phyloP scores from a whole-genome alignment of 2,329 filamentous ascomycete species.

The Cadophora luteo-olivacea region DNA sequence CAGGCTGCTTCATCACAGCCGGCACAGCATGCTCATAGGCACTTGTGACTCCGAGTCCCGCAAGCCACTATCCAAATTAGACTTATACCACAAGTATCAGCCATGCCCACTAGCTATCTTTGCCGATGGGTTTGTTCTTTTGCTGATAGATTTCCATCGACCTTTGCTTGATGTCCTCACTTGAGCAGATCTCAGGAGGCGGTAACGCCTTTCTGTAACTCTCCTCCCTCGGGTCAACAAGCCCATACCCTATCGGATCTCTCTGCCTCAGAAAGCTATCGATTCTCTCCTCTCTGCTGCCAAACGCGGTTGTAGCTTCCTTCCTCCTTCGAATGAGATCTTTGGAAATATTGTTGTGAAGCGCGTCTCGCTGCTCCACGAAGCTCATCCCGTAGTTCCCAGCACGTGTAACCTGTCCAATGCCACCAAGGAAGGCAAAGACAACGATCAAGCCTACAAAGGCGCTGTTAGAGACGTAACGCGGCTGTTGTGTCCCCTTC shows the following conservation, averaged over 20 bases:
- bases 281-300: constrained; percentile 70
- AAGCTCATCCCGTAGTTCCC: constrained; percentile 66
- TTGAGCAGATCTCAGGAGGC: constrained; percentile 52
- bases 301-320: constrained; percentile 57
- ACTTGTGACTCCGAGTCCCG: not conserved
- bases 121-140: constrained; percentile 22
- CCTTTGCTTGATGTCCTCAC: constrained; percentile 46
- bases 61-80: constrained; percentile 3
- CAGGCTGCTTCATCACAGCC: not conserved
- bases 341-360: constrained; percentile 71
- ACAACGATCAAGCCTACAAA: constrained; percentile 78
- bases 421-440: constrained; percentile 71
- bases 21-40: not conserved
- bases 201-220: constrained; percentile 53
- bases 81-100: not conserved
- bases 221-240: constrained; percentile 48
- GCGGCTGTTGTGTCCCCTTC: constrained; percentile 55
- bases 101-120: constrained; percentile 16
- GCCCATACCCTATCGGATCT: constrained; percentile 51
- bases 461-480: constrained; percentile 78
- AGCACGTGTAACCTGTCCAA: constrained; percentile 75
- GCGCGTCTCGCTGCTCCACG: constrained; percentile 69
- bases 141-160: constrained; percentile 31
- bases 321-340: constrained; percentile 62
- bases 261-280: constrained; percentile 78